Percentiles rank a stretch among this genome's conserved stretches.
These are phyloP conservation scores for Nicotiana knightiana DNA, from an alignment of 257 asterid genomes.

Conservation along the genomic window DNA sequence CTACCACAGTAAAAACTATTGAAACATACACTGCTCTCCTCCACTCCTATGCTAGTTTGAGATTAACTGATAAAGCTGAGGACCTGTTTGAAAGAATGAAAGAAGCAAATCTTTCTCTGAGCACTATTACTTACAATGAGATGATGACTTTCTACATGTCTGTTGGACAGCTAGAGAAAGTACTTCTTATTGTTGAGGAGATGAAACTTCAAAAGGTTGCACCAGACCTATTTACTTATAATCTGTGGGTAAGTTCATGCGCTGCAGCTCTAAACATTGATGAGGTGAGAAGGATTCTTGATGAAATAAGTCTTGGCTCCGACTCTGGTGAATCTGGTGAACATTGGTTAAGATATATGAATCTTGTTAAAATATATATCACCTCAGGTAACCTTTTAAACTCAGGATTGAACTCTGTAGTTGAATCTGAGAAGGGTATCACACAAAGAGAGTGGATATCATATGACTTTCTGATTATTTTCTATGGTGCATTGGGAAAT, in stretches of 20 bases:
- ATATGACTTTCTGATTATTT: conserved; percentile 70
- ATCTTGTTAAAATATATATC: conserved; percentile 61
- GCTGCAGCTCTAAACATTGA: conserved; percentile 74
- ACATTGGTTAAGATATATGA: conserved; percentile 59
- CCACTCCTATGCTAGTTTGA: conserved; percentile 67
- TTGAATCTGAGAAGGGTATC: conserved; percentile 57
- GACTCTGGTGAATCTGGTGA: conserved; percentile 47
- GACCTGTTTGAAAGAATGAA: conserved; percentile 52
- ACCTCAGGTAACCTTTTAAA: conserved; percentile 45
- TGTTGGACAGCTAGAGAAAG: conserved; percentile 78
- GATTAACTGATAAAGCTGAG: conserved; percentile 73
- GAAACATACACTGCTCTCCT: conserved; percentile 94
- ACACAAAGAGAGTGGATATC: conserved; percentile 83
- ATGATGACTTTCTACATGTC: conserved; percentile 85
- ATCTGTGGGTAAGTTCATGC: conserved; percentile 73
- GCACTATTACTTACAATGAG: conserved; percentile 78
- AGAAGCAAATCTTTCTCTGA: conserved; percentile 49
- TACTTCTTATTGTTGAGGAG: conserved; percentile 46
- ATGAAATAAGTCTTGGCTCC: conserved; percentile 42
- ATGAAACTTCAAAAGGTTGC: conserved; percentile 53
- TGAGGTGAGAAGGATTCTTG: conserved; percentile 57
- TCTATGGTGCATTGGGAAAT: conserved; percentile 68
- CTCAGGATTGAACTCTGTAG: conserved; percentile 40
- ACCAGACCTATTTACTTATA: conserved; percentile 71
- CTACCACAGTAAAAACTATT: conserved; percentile 52